Evolutionary conservation across 805 yeast genomes (phyloP).

Genomic region (Schwanniomyces occidentalis): DNA sequence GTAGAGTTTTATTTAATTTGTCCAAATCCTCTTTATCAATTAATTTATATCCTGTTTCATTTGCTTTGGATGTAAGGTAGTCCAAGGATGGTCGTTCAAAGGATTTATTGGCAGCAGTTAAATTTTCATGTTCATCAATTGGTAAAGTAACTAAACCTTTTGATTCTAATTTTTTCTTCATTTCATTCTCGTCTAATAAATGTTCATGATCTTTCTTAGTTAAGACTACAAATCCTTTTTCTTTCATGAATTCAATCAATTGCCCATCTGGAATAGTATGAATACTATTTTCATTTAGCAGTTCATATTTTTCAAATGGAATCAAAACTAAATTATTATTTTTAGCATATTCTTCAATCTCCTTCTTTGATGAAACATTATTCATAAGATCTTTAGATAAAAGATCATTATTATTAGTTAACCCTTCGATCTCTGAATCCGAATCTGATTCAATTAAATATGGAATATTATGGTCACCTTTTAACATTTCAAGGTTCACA

Average conservation of each 20-base stretch:
- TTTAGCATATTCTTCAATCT: conserved; percentile 35
- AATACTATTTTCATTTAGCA: conserved; percentile 25
- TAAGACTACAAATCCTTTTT: conserved; percentile 29
- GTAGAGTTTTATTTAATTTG: conserved; percentile 13
- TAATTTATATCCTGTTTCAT: conserved; percentile 11
- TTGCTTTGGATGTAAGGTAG: conserved; percentile 16
- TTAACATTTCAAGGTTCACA: conserved; percentile 12
- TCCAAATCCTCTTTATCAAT: conserved; percentile 14
- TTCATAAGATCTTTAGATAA: conserved; percentile 18
- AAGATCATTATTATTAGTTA: conserved; percentile 7
- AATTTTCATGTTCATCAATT: conserved; percentile 15
- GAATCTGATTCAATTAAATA: conserved; percentile 19
- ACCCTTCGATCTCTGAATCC: conserved; percentile 1
- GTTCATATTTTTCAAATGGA: conserved; percentile 32
- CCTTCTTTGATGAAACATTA: conserved; percentile 14
- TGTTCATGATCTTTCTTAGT: conserved; percentile 25
- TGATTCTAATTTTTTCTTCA: conserved; percentile 28
- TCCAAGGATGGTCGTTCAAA: conserved; percentile 23
- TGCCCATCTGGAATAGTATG: conserved; percentile 22
- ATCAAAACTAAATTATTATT: conserved; percentile 32
- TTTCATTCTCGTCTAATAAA: conserved; percentile 32
- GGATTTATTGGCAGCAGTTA: conserved; percentile 12
- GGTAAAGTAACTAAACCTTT: conserved; percentile 38
- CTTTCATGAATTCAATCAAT: conserved; percentile 19
- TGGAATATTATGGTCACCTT: conserved; percentile 21